phyloP scores from a whole-genome alignment of 441 rosid genomes.

The Jatropha multifida region DNA sequence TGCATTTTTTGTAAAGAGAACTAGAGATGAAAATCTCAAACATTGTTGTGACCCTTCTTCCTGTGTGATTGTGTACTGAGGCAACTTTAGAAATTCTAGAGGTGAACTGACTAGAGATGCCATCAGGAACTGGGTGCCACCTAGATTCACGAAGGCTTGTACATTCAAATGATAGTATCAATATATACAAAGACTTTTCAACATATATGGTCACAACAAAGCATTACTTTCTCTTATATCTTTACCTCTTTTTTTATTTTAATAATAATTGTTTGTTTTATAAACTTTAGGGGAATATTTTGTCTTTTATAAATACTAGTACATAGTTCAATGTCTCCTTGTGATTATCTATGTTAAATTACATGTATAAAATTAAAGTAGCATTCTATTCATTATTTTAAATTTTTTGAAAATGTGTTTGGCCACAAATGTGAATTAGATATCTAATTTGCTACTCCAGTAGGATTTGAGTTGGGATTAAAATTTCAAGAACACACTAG shows the following conservation, averaged over 20 bases:
- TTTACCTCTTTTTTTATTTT: too few relatives aligned
- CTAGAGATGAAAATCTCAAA: constrained; percentile 1
- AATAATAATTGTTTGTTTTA: too few relatives aligned
- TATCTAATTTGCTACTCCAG: not conserved
- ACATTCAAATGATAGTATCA: constrained; percentile 5
- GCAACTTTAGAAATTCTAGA: not conserved
- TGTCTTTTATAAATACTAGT: too few relatives aligned
- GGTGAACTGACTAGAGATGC: not conserved
- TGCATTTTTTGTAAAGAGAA: not conserved
- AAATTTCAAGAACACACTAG: not conserved
- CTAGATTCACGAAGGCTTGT: not conserved
- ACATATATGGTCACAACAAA: not conserved
- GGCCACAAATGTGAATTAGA: not conserved
- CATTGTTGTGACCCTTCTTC: not conserved
- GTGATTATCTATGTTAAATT: not conserved
- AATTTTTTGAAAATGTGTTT: not conserved
- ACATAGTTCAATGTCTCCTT: not conserved
- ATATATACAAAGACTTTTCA: not conserved
- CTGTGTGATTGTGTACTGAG: not conserved
- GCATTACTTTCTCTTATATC: not conserved
- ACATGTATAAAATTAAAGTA: not conserved
- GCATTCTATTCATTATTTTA: not conserved
- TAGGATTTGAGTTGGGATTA: not conserved
- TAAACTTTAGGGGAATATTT: too few relatives aligned
- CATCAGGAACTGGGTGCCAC: not conserved